A percentile compares a stretch with the other conserved stretches of the same genome.
phyloP scores from a whole-genome alignment of 768 basidiomycete species.

The Serendipita sp. region DNA sequence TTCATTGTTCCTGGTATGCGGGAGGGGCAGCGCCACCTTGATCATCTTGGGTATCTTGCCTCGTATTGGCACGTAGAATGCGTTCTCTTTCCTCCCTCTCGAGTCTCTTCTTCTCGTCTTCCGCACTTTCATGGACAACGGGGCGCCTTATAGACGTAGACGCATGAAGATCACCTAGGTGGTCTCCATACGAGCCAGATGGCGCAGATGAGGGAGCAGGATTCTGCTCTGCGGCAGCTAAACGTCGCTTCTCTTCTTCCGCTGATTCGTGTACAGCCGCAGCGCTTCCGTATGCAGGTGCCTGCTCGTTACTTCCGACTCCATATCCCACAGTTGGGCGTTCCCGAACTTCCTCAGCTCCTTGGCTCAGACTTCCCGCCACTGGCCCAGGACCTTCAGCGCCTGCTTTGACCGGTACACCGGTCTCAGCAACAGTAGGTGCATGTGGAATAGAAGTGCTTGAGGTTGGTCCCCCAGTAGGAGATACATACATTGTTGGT shows the following conservation, averaged over 20 bases:
- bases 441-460: constrained; percentile 13
- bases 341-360: background rate
- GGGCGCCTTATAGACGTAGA: constrained; percentile 5
- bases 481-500: constrained; percentile 9
- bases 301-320: background rate
- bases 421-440: constrained; percentile 63
- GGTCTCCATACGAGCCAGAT: background rate
- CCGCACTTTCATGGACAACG: constrained; percentile 33
- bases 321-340: background rate
- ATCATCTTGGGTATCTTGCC: background rate
- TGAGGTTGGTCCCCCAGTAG: background rate
- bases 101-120: constrained; percentile 52
- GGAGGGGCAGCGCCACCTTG: background rate
- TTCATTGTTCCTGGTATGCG: constrained; percentile 1
- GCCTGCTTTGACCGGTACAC: constrained; percentile 49
- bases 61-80: constrained; percentile 17
- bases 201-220: background rate
- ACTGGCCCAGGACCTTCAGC: constrained; percentile 46
- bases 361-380: constrained; percentile 36
- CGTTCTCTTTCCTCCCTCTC: constrained; percentile 51
- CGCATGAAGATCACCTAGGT: background rate
- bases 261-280: background rate
- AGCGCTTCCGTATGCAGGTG: background rate
- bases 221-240: constrained; percentile 1
- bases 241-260: constrained; percentile 1